Conservation (phyloP, 2,329 filamentous ascomycete genomes). For the Rhexocercosporidium sp. region DNA sequence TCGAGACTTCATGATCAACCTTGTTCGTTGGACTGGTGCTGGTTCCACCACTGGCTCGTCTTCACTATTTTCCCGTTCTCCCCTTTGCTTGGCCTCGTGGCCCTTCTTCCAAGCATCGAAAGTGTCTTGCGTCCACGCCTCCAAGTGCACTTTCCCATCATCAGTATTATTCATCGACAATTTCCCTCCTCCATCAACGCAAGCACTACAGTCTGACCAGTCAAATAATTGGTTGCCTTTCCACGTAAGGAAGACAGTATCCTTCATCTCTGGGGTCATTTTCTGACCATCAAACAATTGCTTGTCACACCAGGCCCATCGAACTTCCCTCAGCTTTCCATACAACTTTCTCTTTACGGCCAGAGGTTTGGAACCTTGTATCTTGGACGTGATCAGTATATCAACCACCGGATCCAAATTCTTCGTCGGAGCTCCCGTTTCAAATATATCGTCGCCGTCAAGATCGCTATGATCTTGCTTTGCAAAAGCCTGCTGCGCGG, state of each 20-base stretch:
- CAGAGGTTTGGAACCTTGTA: constrained; percentile 64
- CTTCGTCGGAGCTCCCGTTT: not conserved
- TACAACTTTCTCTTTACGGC: constrained; percentile 70
- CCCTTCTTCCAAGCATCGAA: constrained; percentile 49
- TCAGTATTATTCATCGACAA: constrained; percentile 49
- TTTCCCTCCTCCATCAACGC: constrained; percentile 41
- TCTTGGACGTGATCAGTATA: constrained; percentile 70
- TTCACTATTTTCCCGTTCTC: constrained; percentile 27
- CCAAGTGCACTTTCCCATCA: constrained; percentile 69
- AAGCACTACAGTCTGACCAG: constrained; percentile 68
- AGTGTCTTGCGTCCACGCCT: constrained; percentile 74
- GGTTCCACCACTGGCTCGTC: constrained; percentile 31
- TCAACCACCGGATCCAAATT: constrained; percentile 56
- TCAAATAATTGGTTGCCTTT: constrained; percentile 74
- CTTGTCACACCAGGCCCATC: constrained; percentile 70
- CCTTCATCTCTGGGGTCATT: constrained; percentile 48
- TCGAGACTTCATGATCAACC: constrained; percentile 59
- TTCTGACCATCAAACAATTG: constrained; percentile 55
- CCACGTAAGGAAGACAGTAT: constrained; percentile 79
- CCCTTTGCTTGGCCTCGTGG: constrained; percentile 20
- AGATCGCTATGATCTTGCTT: constrained; percentile 25
- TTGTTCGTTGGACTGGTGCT: constrained; percentile 47
- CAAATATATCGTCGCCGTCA: constrained; percentile 30
- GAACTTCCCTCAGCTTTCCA: constrained; percentile 70
- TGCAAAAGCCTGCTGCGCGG: constrained; percentile 17